Conservation (phyloP, 2,329 filamentous ascomycete species). For the Pseudogymnoascus sp. region DNA sequence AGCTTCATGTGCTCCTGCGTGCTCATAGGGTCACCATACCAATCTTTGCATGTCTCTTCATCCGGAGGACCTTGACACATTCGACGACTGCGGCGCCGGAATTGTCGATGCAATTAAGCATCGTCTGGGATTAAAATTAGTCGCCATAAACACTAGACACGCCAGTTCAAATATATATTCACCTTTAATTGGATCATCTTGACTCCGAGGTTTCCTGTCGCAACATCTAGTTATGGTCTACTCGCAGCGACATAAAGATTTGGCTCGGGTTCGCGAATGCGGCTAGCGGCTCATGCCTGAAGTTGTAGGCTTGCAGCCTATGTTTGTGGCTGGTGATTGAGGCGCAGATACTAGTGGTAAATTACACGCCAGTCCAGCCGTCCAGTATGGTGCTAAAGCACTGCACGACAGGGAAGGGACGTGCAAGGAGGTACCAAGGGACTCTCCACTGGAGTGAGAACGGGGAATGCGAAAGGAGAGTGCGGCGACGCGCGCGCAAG, state of each 20-base stretch:
- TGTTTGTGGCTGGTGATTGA: neutral
- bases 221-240: neutral
- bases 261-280: slow-evolving; percentile 1
- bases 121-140: slow-evolving; percentile 50
- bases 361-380: neutral
- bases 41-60: slow-evolving; percentile 80
- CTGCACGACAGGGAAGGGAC: neutral
- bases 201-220: slow-evolving; percentile 21
- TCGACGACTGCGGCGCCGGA: slow-evolving; percentile 95
- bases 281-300: neutral
- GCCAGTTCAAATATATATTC: neutral
- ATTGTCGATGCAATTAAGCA: slow-evolving; percentile 99
- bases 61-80: slow-evolving; percentile 86
- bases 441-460: neutral
- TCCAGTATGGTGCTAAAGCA: neutral
- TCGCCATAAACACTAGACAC: neutral
- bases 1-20: slow-evolving; percentile 7
- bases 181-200: slow-evolving; percentile 92
- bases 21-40: slow-evolving; percentile 45
- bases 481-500: slow-evolving; percentile 6
- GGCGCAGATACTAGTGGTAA: neutral
- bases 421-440: neutral
- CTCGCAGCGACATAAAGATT: neutral
- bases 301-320: neutral
- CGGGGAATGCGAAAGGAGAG: slow-evolving; percentile 1